A percentile compares a stretch with the other conserved stretches of the same genome.
Evolutionary conservation across 202 grass and related monocot species (phyloP).

Genomic region (Tripidium arundinaceum): DNA sequence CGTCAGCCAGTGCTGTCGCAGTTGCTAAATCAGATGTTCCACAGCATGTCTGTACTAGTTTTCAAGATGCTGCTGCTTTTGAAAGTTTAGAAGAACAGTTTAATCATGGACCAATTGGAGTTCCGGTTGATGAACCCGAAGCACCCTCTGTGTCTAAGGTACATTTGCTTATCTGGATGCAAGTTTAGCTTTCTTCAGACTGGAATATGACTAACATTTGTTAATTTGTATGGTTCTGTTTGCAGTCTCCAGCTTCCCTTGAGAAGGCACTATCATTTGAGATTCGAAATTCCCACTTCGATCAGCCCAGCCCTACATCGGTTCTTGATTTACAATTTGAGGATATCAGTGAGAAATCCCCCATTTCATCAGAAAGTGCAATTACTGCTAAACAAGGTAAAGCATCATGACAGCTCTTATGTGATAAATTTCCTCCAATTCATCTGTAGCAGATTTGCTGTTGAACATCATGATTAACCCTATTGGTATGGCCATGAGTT

Average conservation of each 20-base stretch:
- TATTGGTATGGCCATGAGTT: constrained; percentile 2
- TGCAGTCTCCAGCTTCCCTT: constrained; percentile 41
- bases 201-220: constrained; percentile 1
- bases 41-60: background rate
- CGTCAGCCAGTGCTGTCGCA: background rate
- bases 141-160: constrained; percentile 35
- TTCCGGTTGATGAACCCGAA: constrained; percentile 29
- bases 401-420: background rate
- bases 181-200: constrained; percentile 13
- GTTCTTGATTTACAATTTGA: constrained; percentile 62
- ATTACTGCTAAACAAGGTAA: constrained; percentile 59
- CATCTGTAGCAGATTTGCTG: constrained; percentile 3
- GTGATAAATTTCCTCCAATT: background rate
- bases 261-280: constrained; percentile 51
- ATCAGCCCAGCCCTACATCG: constrained; percentile 77
- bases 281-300: constrained; percentile 41
- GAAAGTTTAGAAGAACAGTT: constrained; percentile 34
- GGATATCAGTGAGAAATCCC: constrained; percentile 41
- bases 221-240: constrained; percentile 40
- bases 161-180: constrained; percentile 15
- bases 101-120: constrained; percentile 31
- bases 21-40: constrained; percentile 21
- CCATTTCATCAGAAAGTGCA: constrained; percentile 41
- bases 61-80: constrained; percentile 19
- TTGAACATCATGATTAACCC: constrained; percentile 20